Evolutionary conservation across 257 asterid genomes (phyloP).

Genomic region (Fraxinus excelsior): DNA sequence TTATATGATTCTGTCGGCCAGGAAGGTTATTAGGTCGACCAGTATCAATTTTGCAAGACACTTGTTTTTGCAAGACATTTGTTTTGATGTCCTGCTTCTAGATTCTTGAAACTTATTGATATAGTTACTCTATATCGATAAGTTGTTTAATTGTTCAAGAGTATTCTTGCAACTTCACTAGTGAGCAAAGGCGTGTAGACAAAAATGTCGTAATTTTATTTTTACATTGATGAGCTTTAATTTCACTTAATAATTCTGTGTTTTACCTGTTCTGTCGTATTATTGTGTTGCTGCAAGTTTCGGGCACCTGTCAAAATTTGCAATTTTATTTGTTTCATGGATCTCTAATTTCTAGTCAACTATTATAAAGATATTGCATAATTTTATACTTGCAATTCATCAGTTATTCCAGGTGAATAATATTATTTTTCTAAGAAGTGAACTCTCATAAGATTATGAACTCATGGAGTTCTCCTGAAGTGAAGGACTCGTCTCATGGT

Average conservation of each 20-base stretch:
- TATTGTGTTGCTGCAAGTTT: background rate
- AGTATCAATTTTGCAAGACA: background rate
- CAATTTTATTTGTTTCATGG: background rate
- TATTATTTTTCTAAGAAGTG: no score
- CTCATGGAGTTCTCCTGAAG: background rate
- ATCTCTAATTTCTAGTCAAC: background rate
- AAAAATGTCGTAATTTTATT: background rate
- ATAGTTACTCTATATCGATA: slow-evolving; percentile 20
- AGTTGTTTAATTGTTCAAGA: slow-evolving; percentile 2
- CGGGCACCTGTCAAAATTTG: background rate
- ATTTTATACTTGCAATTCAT: background rate
- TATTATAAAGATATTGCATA: slow-evolving; percentile 1
- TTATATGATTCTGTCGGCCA: background rate
- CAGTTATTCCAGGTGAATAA: no score
- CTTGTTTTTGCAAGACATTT: background rate
- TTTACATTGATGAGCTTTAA: background rate
- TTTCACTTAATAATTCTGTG: background rate
- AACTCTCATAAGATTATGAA: background rate
- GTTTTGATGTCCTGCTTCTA: slow-evolving; percentile 10
- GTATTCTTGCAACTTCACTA: background rate
- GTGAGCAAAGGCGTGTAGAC: background rate
- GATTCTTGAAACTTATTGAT: background rate
- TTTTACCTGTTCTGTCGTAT: background rate
- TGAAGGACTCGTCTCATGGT: background rate
- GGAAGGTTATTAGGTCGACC: background rate